A percentile compares a stretch with the other conserved stretches of the same genome.
These are phyloP conservation scores for Jackrogersella minutella DNA, from an alignment of 495 filamentous ascomycete genomes.

Conservation along the genomic window DNA sequence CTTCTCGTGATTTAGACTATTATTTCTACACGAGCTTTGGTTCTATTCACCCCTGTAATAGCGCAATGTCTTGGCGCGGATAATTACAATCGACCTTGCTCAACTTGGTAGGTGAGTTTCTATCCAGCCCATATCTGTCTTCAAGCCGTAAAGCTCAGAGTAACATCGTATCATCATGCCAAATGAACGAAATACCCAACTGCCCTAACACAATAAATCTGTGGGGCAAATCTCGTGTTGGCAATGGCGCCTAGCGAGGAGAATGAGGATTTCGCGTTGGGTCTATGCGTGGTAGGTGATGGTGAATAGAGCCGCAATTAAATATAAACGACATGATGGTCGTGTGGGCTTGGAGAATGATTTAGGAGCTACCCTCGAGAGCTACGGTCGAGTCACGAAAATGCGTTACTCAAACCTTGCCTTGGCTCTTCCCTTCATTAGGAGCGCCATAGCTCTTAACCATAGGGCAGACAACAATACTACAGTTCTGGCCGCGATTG, in stretches of 20 bases:
- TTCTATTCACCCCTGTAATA: slow-evolving; percentile 6
- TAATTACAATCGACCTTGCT: slow-evolving; percentile 4
- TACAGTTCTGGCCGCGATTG: background rate
- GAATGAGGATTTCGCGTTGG: background rate
- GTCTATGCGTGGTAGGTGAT: background rate
- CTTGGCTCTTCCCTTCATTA: slow-evolving; percentile 14
- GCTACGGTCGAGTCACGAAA: background rate
- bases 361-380: background rate
- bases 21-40: slow-evolving; percentile 17
- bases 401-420: slow-evolving; percentile 24
- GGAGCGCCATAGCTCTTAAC: slow-evolving; percentile 11
- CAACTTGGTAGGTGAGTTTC: slow-evolving; percentile 17
- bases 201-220: background rate
- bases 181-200: background rate
- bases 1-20: background rate
- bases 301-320: background rate
- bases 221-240: slow-evolving; percentile 23
- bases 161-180: slow-evolving; percentile 7
- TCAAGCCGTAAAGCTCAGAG: slow-evolving; percentile 15
- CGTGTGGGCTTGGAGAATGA: background rate
- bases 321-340: slow-evolving; percentile 11
- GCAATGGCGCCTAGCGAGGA: background rate
- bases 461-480: slow-evolving; percentile 19
- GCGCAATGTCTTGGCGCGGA: slow-evolving; percentile 29
- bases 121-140: slow-evolving; percentile 8